Conservation (phyloP, 192 early-diverging fungal genomes). For the Gaertneriomyces semiglobifer region DNA sequence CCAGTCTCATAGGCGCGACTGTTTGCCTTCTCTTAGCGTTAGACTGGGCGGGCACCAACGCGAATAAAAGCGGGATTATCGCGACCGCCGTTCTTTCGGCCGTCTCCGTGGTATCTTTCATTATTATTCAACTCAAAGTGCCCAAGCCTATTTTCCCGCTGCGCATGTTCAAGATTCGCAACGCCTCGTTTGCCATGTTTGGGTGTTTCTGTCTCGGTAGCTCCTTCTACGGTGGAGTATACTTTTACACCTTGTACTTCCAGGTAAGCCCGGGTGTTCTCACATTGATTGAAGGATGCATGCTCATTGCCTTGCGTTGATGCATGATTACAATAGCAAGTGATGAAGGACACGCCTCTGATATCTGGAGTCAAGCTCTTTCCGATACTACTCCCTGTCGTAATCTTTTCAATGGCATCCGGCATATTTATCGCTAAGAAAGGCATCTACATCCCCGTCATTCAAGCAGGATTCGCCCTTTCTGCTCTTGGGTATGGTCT, state of each 20-base stretch:
- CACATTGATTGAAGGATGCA: constrained; percentile 68
- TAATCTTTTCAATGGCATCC: constrained; percentile 55
- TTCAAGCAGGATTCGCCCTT: constrained; percentile 49
- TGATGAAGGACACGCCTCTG: constrained; percentile 45
- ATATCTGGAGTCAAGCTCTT: constrained; percentile 46
- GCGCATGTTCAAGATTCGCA: constrained; percentile 50
- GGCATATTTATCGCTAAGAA: constrained; percentile 59
- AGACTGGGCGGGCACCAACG: constrained; percentile 66
- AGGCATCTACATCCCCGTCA: constrained; percentile 55
- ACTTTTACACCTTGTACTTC: constrained; percentile 57
- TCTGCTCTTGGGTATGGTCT: constrained; percentile 56
- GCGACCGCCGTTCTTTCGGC: constrained; percentile 61
- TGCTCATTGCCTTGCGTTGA: constrained; percentile 65
- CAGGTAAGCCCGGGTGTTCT: constrained; percentile 70
- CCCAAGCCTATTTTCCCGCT: constrained; percentile 69
- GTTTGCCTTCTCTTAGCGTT: constrained; percentile 55
- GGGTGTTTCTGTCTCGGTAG: constrained; percentile 34
- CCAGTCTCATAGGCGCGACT: not conserved
- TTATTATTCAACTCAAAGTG: constrained; percentile 61
- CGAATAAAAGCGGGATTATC: constrained; percentile 56
- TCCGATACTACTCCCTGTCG: constrained; percentile 52
- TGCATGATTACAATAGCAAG: constrained; percentile 34
- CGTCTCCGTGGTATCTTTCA: constrained; percentile 41
- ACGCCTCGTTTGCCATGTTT: constrained; percentile 22
- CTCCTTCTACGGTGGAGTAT: constrained; percentile 35